These are phyloP conservation scores for Staphylotrichum tortipilum DNA, from an alignment of 495 filamentous ascomycete genomes.

Conservation along the genomic window DNA sequence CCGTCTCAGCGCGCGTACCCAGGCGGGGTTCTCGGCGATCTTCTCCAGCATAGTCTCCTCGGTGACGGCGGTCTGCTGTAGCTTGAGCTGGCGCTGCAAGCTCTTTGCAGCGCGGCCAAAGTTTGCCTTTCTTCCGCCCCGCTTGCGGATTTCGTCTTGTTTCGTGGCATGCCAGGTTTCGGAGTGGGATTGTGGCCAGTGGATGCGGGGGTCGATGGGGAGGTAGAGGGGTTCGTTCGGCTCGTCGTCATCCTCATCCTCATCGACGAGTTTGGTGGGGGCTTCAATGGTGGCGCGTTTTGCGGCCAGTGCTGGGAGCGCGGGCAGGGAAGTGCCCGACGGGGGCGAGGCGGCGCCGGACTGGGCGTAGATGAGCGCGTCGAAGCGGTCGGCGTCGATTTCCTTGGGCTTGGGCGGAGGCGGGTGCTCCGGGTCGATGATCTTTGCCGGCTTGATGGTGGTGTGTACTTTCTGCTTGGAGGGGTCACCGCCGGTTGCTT, in stretches of 20 bases:
- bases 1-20: conserved; percentile 16
- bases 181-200: conserved; percentile 31
- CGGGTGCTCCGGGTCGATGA: not conserved
- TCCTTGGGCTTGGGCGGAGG: not conserved
- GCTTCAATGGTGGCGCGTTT: not conserved
- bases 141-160: conserved; percentile 32
- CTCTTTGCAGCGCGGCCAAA: conserved; percentile 33
- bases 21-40: conserved; percentile 19
- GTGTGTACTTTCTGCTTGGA: not conserved
- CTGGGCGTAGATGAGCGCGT: conserved; percentile 14
- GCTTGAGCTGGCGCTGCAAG: conserved; percentile 19
- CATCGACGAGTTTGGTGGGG: not conserved
- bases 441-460: not conserved
- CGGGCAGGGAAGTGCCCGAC: not conserved
- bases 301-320: not conserved
- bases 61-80: conserved; percentile 7
- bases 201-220: conserved; percentile 36
- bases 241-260: conserved; percentile 18
- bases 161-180: conserved; percentile 34
- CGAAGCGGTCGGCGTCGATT: conserved; percentile 2
- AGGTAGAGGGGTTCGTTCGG: conserved; percentile 17
- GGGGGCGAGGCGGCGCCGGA: conserved; percentile 9
- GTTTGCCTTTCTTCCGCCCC: conserved; percentile 33
- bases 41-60: conserved; percentile 23
- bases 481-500: not conserved